These are phyloP conservation scores for Calophaca sinica DNA, from an alignment of 306 rosid genomes.

Conservation along the genomic window DNA sequence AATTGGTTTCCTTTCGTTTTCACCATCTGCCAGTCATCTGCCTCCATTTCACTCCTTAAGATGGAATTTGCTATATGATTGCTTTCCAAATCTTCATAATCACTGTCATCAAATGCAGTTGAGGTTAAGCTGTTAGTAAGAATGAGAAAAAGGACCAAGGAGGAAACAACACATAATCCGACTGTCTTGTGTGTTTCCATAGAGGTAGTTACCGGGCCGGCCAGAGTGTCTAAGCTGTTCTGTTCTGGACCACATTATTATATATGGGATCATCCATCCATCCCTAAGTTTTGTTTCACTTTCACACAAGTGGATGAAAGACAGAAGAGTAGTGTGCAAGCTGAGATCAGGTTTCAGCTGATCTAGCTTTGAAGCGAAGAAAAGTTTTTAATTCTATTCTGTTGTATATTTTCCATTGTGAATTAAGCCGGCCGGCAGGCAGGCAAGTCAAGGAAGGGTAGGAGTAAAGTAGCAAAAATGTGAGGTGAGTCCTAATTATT, in stretches of 20 bases:
- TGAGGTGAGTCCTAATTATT: not conserved
- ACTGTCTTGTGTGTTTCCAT: slow-evolving; percentile 57
- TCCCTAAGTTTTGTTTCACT: slow-evolving; percentile 6
- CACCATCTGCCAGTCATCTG: slow-evolving; percentile 75
- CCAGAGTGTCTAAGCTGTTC: slow-evolving; percentile 25
- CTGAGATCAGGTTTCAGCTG: slow-evolving; percentile 45
- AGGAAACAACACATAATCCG: slow-evolving; percentile 38
- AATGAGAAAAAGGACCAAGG: slow-evolving; percentile 49
- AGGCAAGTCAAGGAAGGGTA: slow-evolving; percentile 38
- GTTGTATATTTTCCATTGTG: not conserved
- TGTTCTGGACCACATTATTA: slow-evolving; percentile 44
- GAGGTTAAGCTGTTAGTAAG: slow-evolving; percentile 44
- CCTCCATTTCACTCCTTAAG: slow-evolving; percentile 58
- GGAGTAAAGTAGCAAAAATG: slow-evolving; percentile 59
- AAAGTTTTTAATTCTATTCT: slow-evolving; percentile 25
- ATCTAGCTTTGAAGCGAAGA: slow-evolving; percentile 82
- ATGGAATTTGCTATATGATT: not conserved
- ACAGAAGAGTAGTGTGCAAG: slow-evolving; percentile 57
- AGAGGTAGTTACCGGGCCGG: slow-evolving; percentile 35
- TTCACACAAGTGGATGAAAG: slow-evolving; percentile 2
- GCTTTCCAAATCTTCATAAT: slow-evolving; percentile 50
- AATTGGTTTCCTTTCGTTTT: slow-evolving; percentile 88
- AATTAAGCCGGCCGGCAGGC: too few species aligned
- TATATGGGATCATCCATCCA: slow-evolving; percentile 37
- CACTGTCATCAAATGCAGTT: slow-evolving; percentile 50